Evolutionary conservation across 2,329 filamentous ascomycete genomes (phyloP).

Genomic region (Venturia oleaginea): DNA sequence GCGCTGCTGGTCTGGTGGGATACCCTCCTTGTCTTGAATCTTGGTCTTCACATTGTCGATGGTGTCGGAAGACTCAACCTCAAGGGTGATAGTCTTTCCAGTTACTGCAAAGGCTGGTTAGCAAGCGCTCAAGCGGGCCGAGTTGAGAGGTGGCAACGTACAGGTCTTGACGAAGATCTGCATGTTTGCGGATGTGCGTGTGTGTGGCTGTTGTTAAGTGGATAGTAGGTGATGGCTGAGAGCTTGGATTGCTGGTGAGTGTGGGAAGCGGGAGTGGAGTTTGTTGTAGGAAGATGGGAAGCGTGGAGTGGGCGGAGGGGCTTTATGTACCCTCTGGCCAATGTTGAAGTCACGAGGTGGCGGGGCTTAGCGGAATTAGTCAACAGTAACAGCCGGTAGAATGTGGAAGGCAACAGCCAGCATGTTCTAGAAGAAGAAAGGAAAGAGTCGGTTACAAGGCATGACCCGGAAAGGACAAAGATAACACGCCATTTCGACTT

Average conservation of each 20-base stretch:
- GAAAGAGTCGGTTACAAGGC: background rate
- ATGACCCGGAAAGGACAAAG: background rate
- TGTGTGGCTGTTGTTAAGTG: constrained; percentile 16
- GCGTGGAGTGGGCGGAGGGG: background rate
- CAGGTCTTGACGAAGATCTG: constrained; percentile 98
- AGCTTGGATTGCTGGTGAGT: background rate
- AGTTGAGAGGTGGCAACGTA: constrained; percentile 44
- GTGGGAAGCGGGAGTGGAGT: background rate
- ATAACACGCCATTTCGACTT: too few relatives aligned
- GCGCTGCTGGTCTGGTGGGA: constrained; percentile 93
- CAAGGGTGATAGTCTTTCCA: constrained; percentile 59
- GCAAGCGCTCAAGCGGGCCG: constrained; percentile 20
- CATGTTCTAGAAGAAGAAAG: background rate
- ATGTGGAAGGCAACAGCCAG: background rate
- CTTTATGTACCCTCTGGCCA: too few relatives aligned
- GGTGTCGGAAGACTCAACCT: constrained; percentile 68
- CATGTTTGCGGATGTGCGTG: constrained; percentile 53
- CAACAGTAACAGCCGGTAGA: background rate
- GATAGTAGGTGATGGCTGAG: background rate
- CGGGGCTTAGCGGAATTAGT: background rate
- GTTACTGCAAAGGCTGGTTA: constrained; percentile 42
- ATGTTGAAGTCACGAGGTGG: background rate
- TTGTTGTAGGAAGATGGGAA: background rate
- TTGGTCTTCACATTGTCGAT: constrained; percentile 97
- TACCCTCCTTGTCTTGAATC: constrained; percentile 97